Base-by-base conservation (phyloP, 1,284 basidiomycete genomes). In the Peniophora sp. region DNA sequence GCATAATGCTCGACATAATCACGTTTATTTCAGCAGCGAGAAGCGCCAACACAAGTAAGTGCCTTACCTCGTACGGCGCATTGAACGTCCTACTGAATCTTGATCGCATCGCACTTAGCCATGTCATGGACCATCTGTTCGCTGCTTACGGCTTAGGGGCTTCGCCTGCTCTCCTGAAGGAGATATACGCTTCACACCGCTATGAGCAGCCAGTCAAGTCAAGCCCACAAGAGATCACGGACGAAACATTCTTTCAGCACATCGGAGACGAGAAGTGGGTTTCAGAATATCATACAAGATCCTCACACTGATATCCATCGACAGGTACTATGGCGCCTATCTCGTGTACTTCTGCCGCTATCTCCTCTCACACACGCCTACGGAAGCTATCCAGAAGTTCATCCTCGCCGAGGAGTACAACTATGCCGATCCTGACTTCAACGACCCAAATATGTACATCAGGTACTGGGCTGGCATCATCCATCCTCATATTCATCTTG, bases 401-500 rank as follows among this genome's bases (percentile, higher is more conserved):
- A 53, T 87, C 8, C 83, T 87, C 57, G 76, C 79, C 2, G 57
- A 66, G 2, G 65, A 71, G 39, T 73, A 70, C 24, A 85, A 85
- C 56, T 56, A 49, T 22, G 23, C 44, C 24, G 27, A 32, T 32
- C 49, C 55, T 1, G 41, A 47, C 39, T 39, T 51, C 20, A 59
- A 64, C 44, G 69, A 75, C 27, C 76, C 79, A 1, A 64, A 75
- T 54, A 85, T 88, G 82, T 60, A 85, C 2, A 76, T 72, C 53
- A 74, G 83, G 3, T 72, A 83, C 57, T 55, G 84, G 10, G 72
- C 74, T 8, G 79, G 78, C 10, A 63, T 85, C 14, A 41, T 86
- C 0, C 85, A 88, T 53, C 82, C 83, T 0, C 60, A 85, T 53
- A 85, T 88, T 34, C 81, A 85, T 53, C 57, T 69, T 1, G 83